phyloP scores from a whole-genome alignment of 1,284 basidiomycete genomes.

The Ganoderma boninense region DNA sequence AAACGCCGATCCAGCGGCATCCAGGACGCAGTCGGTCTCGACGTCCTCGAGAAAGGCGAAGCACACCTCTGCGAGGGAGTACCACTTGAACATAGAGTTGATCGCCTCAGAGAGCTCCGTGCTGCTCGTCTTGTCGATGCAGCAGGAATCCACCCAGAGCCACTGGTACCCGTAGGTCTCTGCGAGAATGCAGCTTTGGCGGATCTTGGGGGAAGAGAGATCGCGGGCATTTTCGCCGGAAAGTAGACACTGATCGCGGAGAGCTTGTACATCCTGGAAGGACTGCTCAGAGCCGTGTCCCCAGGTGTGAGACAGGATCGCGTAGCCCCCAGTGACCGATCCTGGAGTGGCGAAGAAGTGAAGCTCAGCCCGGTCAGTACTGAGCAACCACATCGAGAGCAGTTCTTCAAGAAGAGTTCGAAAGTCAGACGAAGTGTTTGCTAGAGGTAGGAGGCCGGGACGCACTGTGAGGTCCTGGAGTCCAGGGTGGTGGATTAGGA shows the following conservation, averaged over 20 bases:
- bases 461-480: neutral
- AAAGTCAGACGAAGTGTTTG: neutral
- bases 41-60: constrained; percentile 8
- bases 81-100: constrained; percentile 6
- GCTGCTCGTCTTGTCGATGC: constrained; percentile 9
- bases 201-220: neutral
- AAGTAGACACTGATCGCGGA: neutral
- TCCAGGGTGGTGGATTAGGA: too few species aligned
- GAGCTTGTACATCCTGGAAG: neutral
- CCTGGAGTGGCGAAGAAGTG: constrained; percentile 6
- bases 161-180: constrained; percentile 5
- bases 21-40: neutral
- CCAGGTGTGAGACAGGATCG: constrained; percentile 10
- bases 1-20: neutral
- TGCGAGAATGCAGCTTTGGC: constrained; percentile 7
- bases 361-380: constrained; percentile 10
- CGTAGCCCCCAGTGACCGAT: constrained; percentile 3
- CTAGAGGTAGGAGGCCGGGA: neutral
- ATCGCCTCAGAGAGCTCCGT: constrained; percentile 5
- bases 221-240: constrained; percentile 1
- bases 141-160: constrained; percentile 5
- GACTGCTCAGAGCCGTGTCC: neutral
- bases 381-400: constrained; percentile 12
- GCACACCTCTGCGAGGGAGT: neutral
- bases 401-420: neutral